Evolutionary conservation across 306 rosid genomes (phyloP), one percentile per base, ranked within the genome.

Genomic region (Cucurbita moschata): DNA sequence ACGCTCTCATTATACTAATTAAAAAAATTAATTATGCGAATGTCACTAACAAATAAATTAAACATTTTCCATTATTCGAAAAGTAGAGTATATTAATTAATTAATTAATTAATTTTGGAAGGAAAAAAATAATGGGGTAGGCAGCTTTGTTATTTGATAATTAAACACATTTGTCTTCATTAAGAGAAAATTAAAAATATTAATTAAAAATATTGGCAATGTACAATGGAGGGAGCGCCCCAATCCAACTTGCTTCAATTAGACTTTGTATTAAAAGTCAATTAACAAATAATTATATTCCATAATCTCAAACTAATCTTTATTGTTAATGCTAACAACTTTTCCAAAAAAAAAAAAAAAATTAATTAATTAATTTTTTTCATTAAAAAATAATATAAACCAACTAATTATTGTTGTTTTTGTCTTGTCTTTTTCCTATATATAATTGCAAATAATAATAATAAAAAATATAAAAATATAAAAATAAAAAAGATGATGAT

Each of bases 351-450:
- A 8, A 30, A 0, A 8, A 46, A 46, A 46, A 46, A 46, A 19
- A 19, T 19, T 19, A 19, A 11, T 5, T 49, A 26, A 21, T 21
- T 10, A 69, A 21, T 21, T 26, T 69, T 26, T 30, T 69, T 15
- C 53, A 42, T 42, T 9, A 3, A 23, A 13, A 23, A 68, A 26
- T 7, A 23, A 49, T 49, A 26, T 69, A 68, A 30, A 67, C 21
- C 58, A 69, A 69, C 74, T 69, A 69, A 49, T 69, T 69, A 16
- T 69, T 69, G 74, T 47, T 68, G 73, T 68, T 47, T 68, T 69
- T 49, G 10, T 18, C 73, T 49, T 69, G 74, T 30, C 74, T 69
- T 47, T 47, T 69, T 26, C 44, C 50, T 14, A 43, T 16, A 72
- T 16, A 53, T 53, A 51, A 71, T 51, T 38, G 16, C n/a, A 51